Base-by-base conservation (phyloP, 2,329 filamentous ascomycete genomes). In the Sclerotinia glacialis region DNA sequence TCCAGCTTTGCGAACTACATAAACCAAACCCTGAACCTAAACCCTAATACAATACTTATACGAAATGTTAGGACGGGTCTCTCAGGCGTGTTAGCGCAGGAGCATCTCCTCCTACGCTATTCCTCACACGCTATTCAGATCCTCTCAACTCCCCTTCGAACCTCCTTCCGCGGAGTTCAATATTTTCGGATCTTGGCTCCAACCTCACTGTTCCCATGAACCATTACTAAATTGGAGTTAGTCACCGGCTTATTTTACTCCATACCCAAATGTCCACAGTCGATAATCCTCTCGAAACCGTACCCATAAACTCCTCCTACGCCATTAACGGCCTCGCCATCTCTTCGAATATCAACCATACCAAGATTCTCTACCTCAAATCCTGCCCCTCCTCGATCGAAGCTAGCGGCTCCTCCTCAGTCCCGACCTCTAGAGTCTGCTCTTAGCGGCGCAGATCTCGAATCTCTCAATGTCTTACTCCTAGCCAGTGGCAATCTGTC, bases 401-500 rank as follows among this genome's bases (percentile, higher is more conserved):
- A 21, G n/a, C 53, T 47, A 5, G 42, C 50, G 31, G n/a, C 40
- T 26, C 63, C 49, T 49, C 34, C 31, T 18, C 53, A n/a, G 31
- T 49, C 53, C 34, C 53, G 44, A 42, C 31, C 34, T 40, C 63
- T 65, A 12, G 34, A 60, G 26, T 47, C 34, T 18, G 31, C 34
- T 28, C 40, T 65, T 18, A 3, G 23, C 0, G 11, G 21, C 37
- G 53, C 53, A 7, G 31, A 52, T 42, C 1, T 18, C 12, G 11
- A 58, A 9, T 49, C 31, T 9, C 44, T 65, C n/a, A 46, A 40
- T n/a, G 42, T 53, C 14, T 28, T 60, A 12, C 53, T 65, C 2
- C 23, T 23, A 12, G 63, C 53, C 9, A 26, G 53, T 16, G 54
- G 42, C 12, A 65, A 52, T 42, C 16, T 65, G 23, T 60, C 42